Base-by-base conservation (phyloP, 148 eudicot species). In the Pouteria glomerata region DNA sequence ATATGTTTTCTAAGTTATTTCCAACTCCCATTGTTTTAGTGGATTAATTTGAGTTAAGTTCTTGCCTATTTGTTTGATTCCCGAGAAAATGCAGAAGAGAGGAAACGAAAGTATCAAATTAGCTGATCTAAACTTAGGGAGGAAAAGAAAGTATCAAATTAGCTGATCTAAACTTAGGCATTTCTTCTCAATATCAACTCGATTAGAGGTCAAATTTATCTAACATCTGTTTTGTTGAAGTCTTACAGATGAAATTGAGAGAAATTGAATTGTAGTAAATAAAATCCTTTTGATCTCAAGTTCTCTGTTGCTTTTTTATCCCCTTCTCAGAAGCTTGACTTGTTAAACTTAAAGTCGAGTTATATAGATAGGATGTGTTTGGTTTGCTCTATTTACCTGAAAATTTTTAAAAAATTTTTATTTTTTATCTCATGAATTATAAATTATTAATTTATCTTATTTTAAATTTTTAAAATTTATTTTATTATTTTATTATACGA, bases 131-230 rank as follows among this genome's bases (percentile, higher is more conserved):
- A 13, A 26, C 11, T 24, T 39, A 29, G 3, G 44, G 29, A 10
- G 33, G 33, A 29, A 14, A 50, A 13, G 12, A 47, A 11, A 8
- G 30, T 29, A 10, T n/a, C 10, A 18, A 57, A 26, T 53, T 23
- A 12, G 4, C 58, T 26, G 11, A 42, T 45, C 24, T 15, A 10
- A 13, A 26, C 11, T 24, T 39, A 29, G 3, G 44, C 24, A 41
- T 42, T 42, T 6, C 11, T 51, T 23, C 19, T 4, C 0, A n/a
- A n/a, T n/a, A n/a, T n/a, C 3, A 11, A 51, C 34, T 37, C 62
- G 26, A 47, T 69, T 61, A 35, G 16, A 64, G 53, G 16, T 64
- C 64, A 24, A 71, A 57, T 44, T 7, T n/a, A 26, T 47, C 50
- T 35, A 34, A 21, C 23, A 21, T 42, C 63, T 55, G 62, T 37